Evolutionary conservation across 805 yeast species (phyloP).

Genomic region (Cyberlindnera amylophila): DNA sequence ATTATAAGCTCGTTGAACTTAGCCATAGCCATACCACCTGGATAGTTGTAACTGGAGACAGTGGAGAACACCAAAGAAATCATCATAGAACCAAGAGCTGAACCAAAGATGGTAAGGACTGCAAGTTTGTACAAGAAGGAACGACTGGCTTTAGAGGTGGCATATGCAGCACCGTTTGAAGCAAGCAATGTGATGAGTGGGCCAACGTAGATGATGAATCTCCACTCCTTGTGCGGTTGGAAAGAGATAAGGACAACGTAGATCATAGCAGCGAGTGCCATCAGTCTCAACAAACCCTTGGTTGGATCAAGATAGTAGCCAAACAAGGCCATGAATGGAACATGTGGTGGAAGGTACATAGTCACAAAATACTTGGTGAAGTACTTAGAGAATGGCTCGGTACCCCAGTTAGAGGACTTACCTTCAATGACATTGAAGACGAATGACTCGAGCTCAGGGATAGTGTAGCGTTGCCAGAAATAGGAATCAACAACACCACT

Average conservation of each 20-base stretch:
- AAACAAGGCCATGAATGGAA: constrained; percentile 34
- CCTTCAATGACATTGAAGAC: constrained; percentile 75
- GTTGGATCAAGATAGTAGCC: constrained; percentile 36
- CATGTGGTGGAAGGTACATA: constrained; percentile 45
- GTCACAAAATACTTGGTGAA: constrained; percentile 42
- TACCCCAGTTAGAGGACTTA: constrained; percentile 77
- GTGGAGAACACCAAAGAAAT: constrained; percentile 51
- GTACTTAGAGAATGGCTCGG: constrained; percentile 69
- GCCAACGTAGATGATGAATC: constrained; percentile 73
- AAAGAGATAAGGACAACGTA: constrained; percentile 66
- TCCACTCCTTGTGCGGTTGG: constrained; percentile 93
- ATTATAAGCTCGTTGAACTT: constrained; percentile 44
- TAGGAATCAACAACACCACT: constrained; percentile 61
- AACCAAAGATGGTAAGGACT: constrained; percentile 20
- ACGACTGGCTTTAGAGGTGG: constrained; percentile 22
- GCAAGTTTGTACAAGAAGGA: constrained; percentile 16
- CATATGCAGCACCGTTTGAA: constrained; percentile 51
- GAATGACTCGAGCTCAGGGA: constrained; percentile 77
- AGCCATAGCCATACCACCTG: constrained; percentile 77
- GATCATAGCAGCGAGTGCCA: constrained; percentile 47
- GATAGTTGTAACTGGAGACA: constrained; percentile 74
- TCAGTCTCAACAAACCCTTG: constrained; percentile 36
- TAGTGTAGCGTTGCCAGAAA: constrained; percentile 61
- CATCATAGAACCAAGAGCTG: constrained; percentile 33
- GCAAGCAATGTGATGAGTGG: constrained; percentile 67